Base-by-base conservation (phyloP, 2,329 filamentous ascomycete species). In the Exophiala alcalophila region DNA sequence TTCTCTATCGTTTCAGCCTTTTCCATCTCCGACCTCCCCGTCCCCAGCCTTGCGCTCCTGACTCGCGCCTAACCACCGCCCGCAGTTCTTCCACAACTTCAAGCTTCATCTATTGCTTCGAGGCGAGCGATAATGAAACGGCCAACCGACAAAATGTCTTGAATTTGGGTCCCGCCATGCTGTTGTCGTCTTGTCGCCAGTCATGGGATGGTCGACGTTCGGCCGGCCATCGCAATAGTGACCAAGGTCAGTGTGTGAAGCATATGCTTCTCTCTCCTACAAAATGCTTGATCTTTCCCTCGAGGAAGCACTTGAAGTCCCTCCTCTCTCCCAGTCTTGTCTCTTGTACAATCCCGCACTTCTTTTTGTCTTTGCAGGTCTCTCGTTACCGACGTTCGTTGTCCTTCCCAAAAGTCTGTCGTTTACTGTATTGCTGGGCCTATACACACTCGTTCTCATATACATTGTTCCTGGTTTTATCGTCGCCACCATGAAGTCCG, bases 1-100 rank as follows among this genome's bases (percentile, higher is more conserved):
- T n/a, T n/a, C n/a, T n/a, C n/a, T n/a, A n/a, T n/a, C n/a, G 39
- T 47, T 44, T 47, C 48, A 47, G 44, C 48, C 48, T 50, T 44
- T 35, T 28, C 44, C 41, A 35, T 29, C 11, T 34, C 19, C 18
- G 37, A 40, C 27, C 20, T 19, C 23, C 29, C 20, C 20, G 21
- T 26, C 42, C 19, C 9, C 28, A 45, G 37, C 26, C 44, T 35
- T 35, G 44, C 10, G 31, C 24, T 24, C 35, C 20, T 53, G 35
- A 59, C 27, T 16, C 26, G 20, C 23, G 24, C 46, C 58, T 57
- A 66, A 10, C 81, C 75, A 94, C 77, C 30, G 87, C 84, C 90
- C 90, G 96, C 46, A 92, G 76, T 1, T 81, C 81, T 42, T 83
- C 74, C 1, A 84, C 84, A 55, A 83, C 80, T 2, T 84, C 78